Conservation (phyloP, 2,329 filamentous ascomycete species). For the Huntiella moniliformis region DNA sequence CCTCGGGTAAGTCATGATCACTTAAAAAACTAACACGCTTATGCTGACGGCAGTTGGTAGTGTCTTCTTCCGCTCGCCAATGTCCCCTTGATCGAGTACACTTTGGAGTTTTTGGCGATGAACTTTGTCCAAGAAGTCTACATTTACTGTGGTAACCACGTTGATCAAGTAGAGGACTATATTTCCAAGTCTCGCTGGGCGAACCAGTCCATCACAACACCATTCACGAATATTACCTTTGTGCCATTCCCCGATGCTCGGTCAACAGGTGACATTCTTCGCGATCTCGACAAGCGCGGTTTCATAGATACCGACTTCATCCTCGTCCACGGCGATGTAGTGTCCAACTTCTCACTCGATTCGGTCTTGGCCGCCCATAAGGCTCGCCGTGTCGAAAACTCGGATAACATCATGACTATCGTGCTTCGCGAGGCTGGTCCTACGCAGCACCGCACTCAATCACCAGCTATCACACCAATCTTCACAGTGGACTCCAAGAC, state of each 20-base stretch:
- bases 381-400: slow-evolving; percentile 61
- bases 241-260: slow-evolving; percentile 67
- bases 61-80: slow-evolving; percentile 89
- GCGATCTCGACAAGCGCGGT: slow-evolving; percentile 73
- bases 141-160: slow-evolving; percentile 77
- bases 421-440: slow-evolving; percentile 62
- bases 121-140: slow-evolving; percentile 89
- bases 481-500: slow-evolving; percentile 73
- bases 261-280: slow-evolving; percentile 84
- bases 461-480: slow-evolving; percentile 54
- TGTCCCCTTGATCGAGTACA: slow-evolving; percentile 90
- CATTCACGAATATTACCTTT: slow-evolving; percentile 67
- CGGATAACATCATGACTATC: slow-evolving; percentile 96
- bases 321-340: slow-evolving; percentile 77
- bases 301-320: slow-evolving; percentile 83
- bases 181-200: slow-evolving; percentile 61
- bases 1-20: slow-evolving; percentile 47
- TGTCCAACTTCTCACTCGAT: slow-evolving; percentile 79
- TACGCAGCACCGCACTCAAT: slow-evolving; percentile 55
- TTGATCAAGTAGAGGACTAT: slow-evolving; percentile 72
- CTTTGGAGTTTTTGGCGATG: slow-evolving; percentile 86
- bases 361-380: slow-evolving; percentile 60
- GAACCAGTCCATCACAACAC: slow-evolving; percentile 31
- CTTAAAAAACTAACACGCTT: neutral
- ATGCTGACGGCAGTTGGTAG: slow-evolving; percentile 23